Evolutionary conservation across 2,329 filamentous ascomycete genomes (phyloP).

Genomic region (Colletotrichum sp.): DNA sequence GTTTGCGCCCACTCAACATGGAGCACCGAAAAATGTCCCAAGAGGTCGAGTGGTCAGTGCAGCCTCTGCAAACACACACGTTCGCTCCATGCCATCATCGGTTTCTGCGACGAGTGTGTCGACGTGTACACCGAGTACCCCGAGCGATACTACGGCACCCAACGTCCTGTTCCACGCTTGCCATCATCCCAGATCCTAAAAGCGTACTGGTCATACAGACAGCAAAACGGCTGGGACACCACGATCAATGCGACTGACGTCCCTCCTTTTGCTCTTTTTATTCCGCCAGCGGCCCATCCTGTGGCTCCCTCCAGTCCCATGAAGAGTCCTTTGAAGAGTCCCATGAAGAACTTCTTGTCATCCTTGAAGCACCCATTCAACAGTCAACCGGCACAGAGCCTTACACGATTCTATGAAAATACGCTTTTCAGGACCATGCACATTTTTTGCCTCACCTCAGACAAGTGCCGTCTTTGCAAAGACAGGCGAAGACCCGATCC

Average conservation of each 20-base stretch:
- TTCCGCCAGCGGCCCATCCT: background rate
- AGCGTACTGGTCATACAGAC: background rate
- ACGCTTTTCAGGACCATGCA: background rate
- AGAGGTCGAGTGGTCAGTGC: background rate
- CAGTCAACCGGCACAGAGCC: background rate
- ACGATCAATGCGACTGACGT: background rate
- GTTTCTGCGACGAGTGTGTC: conserved; percentile 7
- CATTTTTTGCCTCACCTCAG: background rate
- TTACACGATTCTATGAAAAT: background rate
- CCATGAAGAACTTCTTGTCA: background rate
- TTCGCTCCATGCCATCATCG: background rate
- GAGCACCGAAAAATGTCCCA: background rate
- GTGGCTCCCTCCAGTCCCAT: background rate
- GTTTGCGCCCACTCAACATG: background rate
- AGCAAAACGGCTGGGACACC: background rate
- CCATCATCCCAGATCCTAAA: background rate
- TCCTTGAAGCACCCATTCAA: background rate
- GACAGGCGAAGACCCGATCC: background rate
- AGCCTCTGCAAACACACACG: background rate
- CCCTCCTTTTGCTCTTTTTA: background rate
- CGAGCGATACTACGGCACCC: background rate
- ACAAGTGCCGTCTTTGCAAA: background rate
- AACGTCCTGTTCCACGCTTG: background rate
- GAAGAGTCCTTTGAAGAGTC: background rate
- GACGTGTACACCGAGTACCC: background rate